Evolutionary conservation across 306 rosid species (phyloP).

Genomic region (cucumber (Cucumis sativus)): Cucumber_9930_V3 NC_026656.2:1191001-1191500

Average conservation of each 20-base stretch:
- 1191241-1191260: too few relatives aligned
- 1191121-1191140: background rate
- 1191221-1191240: too few relatives aligned
- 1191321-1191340: too few relatives aligned
- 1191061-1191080: background rate
- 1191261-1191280: too few relatives aligned
- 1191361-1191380: too few relatives aligned
- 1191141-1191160: background rate
- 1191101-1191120: background rate
- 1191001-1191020: background rate
- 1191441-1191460: too few relatives aligned
- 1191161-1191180: background rate
- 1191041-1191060: background rate
- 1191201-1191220: background rate
- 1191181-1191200: background rate
- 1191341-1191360: too few relatives aligned
- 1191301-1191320: too few relatives aligned
- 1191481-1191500: constrained; percentile 29
- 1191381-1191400: too few relatives aligned
- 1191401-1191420: too few relatives aligned
- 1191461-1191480: background rate
- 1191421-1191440: too few relatives aligned
- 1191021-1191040: background rate
- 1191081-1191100: background rate
- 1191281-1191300: too few relatives aligned